phyloP scores from a whole-genome alignment of 2,329 filamentous ascomycete genomes.

The Pleomassaria siparia region DNA sequence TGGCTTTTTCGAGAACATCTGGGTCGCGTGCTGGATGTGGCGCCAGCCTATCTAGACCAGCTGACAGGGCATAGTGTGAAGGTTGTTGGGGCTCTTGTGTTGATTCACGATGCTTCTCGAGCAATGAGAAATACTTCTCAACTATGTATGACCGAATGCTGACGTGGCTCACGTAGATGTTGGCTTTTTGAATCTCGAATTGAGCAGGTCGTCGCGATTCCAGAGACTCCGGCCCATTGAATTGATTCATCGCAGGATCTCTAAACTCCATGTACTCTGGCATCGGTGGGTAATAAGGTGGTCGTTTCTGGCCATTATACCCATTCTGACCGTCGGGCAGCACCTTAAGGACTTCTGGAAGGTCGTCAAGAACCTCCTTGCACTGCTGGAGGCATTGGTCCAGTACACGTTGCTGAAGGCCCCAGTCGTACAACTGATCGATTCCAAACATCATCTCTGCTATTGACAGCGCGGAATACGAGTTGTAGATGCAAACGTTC shows the following conservation, averaged over 20 bases:
- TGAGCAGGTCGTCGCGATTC: constrained; percentile 58
- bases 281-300: constrained; percentile 41
- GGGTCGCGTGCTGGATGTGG: constrained; percentile 18
- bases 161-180: constrained; percentile 80
- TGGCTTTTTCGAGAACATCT: constrained; percentile 61
- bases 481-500: constrained; percentile 75
- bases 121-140: constrained; percentile 79
- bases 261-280: constrained; percentile 36
- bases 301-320: constrained; percentile 25
- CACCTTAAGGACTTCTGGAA: constrained; percentile 70
- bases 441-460: constrained; percentile 82
- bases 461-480: constrained; percentile 77
- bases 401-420: constrained; percentile 73
- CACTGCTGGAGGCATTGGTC: constrained; percentile 70
- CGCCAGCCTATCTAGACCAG: constrained; percentile 35
- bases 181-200: constrained; percentile 89
- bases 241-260: constrained; percentile 25
- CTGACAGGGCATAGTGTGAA: constrained; percentile 22
- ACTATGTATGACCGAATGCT: constrained; percentile 82
- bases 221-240: constrained; percentile 27
- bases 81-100: constrained; percentile 47
- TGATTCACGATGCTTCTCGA: constrained; percentile 57
- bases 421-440: constrained; percentile 73
- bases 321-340: constrained; percentile 43
- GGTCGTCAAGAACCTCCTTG: constrained; percentile 66